Evolutionary conservation across 257 asterid species (phyloP), one percentile per base, ranked within the genome.

Genomic region (Penstemon barbatus): DNA sequence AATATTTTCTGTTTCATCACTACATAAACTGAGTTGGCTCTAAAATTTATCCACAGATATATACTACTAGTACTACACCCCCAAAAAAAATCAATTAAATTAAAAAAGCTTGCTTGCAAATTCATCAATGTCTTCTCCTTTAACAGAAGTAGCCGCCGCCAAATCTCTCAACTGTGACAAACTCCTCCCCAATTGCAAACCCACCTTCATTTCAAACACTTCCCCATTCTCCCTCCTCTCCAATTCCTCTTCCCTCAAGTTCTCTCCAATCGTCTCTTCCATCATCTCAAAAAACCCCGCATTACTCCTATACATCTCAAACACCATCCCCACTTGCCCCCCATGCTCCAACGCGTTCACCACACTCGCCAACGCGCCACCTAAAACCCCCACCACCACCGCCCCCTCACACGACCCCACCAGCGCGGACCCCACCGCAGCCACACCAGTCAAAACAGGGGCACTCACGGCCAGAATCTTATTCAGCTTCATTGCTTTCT

Each of bases 261-360:
- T 85, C 15, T 75, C 66, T 39, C 77, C 87, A 3, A 91, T 88
- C 4, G 90, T 66, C 25, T 88, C 92, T 41, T 88, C 86, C 89
- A 88, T 78, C 61, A 71, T 49, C 72, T 73, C 46, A 25, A 90
- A 90, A 75, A 90, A 88, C 7, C 97, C 97, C 0, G 96, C 96
- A 3, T 84, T 85, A 76, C 85, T 74, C 19, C 97, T 52, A 56
- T 90, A 90, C 96, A 85, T 86, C 67, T 91, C 97, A 13, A 83
- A 82, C 84, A 85, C 88, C 96, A 88, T 90, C 3, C 97, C 97
- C 15, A 88, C 88, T 60, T 88, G 95, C 18, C 85, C 88, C 0
- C 96, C 97, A 56, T 91, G 97, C 45, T 91, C 91, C 0, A 88
- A 2, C 52, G 86, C 59, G 78, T 83, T 91, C 69, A 86, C 89